Evolutionary conservation across 257 asterid genomes (phyloP), one percentile per base, ranked within the genome.

Genomic region (Ligustrum vulgare): DNA sequence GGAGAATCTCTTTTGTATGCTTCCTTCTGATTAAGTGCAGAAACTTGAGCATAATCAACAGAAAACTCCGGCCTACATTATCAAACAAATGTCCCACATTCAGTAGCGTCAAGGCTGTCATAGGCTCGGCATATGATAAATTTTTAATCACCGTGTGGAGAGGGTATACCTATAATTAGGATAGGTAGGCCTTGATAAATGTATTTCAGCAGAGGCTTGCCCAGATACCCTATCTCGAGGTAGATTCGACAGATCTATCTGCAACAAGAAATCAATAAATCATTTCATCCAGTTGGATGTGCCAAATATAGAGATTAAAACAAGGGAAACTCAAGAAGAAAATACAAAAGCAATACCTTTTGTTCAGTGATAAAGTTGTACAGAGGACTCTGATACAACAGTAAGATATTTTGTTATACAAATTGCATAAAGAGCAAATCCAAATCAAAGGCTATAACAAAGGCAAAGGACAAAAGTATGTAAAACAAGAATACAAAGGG

Each of bases 141-240:
- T 51, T 70, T 67, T 76, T 49, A 69, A 49, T 31, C 70, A 58
- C 73, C 34, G 73, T 49, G 58, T 51, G 49, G 39, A 77, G 15
- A 7, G 16, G 15, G 65, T 60, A 70, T 89, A 92, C 98, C 93
- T 83, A 70, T 74, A 77, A 79, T 75, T 65, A 78, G 83, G 81
- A 81, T 74, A 75, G 81, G 77, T 77, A 79, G 89, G 87, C 75
- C 84, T 86, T 2, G 81, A 68, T 67, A 85, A 74, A 74, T 66
- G 73, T 67, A 82, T 76, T 80, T 87, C 87, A 71, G 92, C 89
- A 64, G 92, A 77, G 60, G 81, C 85, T 80, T 94, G 98, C 45
- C 98, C 98, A 32, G 98, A 94, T 75, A 92, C 89, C 86, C 77
- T 82, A 79, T 92, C 85, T 28, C 98, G 92, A 64, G 94, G 80